Evolutionary conservation across 345 rosid genomes (phyloP).

Genomic region (Camelina hispida): DNA sequence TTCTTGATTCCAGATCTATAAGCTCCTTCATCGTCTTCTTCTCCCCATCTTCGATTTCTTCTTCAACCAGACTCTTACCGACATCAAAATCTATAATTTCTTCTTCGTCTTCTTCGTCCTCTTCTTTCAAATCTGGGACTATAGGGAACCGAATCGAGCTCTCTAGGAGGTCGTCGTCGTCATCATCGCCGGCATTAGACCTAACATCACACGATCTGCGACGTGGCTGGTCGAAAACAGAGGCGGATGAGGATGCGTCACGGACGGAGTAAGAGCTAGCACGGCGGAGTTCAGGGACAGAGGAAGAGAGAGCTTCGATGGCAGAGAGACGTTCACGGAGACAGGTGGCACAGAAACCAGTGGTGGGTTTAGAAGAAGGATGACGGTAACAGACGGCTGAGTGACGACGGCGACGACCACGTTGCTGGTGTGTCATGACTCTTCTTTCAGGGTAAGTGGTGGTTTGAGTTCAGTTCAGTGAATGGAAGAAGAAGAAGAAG

Average conservation of each 20-base stretch:
- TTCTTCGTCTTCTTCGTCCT: slow-evolving; percentile 34
- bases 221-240: slow-evolving; percentile 52
- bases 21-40: slow-evolving; percentile 72
- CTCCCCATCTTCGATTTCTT: slow-evolving; percentile 57
- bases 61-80: slow-evolving; percentile 28
- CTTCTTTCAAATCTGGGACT: slow-evolving; percentile 38
- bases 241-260: slow-evolving; percentile 23
- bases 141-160: slow-evolving; percentile 37
- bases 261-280: slow-evolving; percentile 39
- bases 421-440: slow-evolving; percentile 51
- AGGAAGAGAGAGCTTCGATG: slow-evolving; percentile 52
- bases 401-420: slow-evolving; percentile 54
- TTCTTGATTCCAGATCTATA: slow-evolving; percentile 71
- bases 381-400: slow-evolving; percentile 64
- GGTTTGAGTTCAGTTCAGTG: slow-evolving; percentile 16
- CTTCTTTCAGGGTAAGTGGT: background rate
- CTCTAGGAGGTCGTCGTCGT: slow-evolving; percentile 16
- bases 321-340: slow-evolving; percentile 82
- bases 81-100: slow-evolving; percentile 30
- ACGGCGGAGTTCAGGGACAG: slow-evolving; percentile 41
- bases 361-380: slow-evolving; percentile 59
- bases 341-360: slow-evolving; percentile 72
- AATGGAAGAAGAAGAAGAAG: slow-evolving; percentile 21
- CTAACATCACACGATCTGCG: slow-evolving; percentile 60
- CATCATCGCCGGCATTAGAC: slow-evolving; percentile 34